Evolutionary conservation across 176 grass and related monocot genomes (phyloP).

Genomic region (Juncus inflexus): DNA sequence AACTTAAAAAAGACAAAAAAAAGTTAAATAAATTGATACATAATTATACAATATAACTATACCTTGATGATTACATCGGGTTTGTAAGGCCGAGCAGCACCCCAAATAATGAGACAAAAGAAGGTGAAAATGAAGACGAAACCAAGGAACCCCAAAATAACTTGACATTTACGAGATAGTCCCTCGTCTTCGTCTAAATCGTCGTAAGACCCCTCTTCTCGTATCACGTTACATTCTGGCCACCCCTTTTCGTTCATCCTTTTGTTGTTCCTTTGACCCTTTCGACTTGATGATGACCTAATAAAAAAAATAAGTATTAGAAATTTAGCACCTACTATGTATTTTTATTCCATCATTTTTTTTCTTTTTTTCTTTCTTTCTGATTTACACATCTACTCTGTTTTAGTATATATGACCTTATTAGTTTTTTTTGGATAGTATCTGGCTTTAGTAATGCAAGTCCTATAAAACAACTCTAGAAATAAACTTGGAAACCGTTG

Average conservation of each 20-base stretch:
- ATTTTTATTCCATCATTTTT: too few species aligned
- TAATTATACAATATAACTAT: conserved; percentile 28
- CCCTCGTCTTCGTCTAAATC: conserved; percentile 38
- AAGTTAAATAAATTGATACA: not conserved
- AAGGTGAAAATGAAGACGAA: conserved; percentile 50
- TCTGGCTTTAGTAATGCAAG: too few species aligned
- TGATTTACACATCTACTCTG: too few species aligned
- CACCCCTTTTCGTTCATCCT: conserved; percentile 46
- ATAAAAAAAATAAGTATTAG: not conserved
- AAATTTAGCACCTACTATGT: not conserved
- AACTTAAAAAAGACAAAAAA: conserved; percentile 1
- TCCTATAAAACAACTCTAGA: too few species aligned
- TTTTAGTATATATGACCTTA: too few species aligned
- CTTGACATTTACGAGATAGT: conserved; percentile 45
- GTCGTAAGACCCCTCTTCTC: conserved; percentile 54
- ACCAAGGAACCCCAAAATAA: conserved; percentile 37
- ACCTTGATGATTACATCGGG: conserved; percentile 58
- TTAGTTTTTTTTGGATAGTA: too few species aligned
- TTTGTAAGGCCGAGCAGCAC: conserved; percentile 55
- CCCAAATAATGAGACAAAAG: conserved; percentile 80
- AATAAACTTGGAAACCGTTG: too few species aligned
- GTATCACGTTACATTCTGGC: conserved; percentile 57
- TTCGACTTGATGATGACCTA: conserved; percentile 27
- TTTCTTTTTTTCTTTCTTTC: too few species aligned
- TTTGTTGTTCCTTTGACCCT: conserved; percentile 34